Evolutionary conservation across 2,329 filamentous ascomycete genomes (phyloP).

Genomic region (Apiospora arundinis): DNA sequence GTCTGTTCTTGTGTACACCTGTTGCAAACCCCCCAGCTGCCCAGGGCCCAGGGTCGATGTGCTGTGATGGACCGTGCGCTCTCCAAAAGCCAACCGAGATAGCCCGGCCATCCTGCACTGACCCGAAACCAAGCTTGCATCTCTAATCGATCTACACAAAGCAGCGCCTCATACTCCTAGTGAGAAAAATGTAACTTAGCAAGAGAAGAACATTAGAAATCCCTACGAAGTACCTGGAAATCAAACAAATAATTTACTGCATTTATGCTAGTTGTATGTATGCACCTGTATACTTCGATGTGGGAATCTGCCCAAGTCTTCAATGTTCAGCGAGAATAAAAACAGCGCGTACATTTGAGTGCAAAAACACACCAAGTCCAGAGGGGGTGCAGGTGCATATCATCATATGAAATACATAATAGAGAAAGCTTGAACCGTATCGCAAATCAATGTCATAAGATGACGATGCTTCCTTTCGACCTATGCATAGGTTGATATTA

Average conservation of each 20-base stretch:
- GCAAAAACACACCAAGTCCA: background rate
- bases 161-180: background rate
- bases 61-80: constrained; percentile 12
- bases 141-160: background rate
- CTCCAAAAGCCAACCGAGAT: constrained; percentile 1
- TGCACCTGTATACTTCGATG: background rate
- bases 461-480: no score
- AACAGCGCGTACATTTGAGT: background rate
- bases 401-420: no score
- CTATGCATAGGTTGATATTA: no score
- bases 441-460: no score
- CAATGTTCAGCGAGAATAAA: background rate
- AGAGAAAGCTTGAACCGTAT: no score
- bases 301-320: background rate
- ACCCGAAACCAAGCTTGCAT: constrained; percentile 10
- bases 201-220: background rate
- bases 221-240: background rate
- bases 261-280: background rate
- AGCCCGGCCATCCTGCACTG: background rate
- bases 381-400: background rate
- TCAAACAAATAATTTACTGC: background rate
- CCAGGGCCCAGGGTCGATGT: background rate
- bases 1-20: background rate
- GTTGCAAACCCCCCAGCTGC: background rate
- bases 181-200: no score